These are phyloP conservation scores for Hanseniaspora meyeri DNA, from an alignment of 805 yeast genomes.

Conservation along the genomic window DNA sequence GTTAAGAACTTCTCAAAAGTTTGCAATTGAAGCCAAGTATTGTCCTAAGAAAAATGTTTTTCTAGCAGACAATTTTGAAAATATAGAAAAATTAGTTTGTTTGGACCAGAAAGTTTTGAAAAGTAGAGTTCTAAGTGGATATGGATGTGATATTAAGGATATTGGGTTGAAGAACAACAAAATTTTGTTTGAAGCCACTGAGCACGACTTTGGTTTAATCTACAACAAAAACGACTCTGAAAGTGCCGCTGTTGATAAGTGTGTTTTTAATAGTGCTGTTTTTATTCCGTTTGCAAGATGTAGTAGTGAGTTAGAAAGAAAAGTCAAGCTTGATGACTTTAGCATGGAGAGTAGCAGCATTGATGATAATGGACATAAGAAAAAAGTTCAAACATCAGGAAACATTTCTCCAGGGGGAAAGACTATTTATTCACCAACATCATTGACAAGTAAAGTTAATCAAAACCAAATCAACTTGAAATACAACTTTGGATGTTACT, in stretches of 20 bases:
- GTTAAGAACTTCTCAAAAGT: constrained; percentile 38
- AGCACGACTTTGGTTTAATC: constrained; percentile 1
- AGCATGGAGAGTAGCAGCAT: not conserved
- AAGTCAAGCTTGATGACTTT: not conserved
- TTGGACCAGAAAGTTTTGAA: constrained; percentile 31
- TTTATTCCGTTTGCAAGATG: constrained; percentile 3
- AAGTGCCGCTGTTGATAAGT: not conserved
- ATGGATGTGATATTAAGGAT: constrained; percentile 21
- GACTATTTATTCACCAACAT: not conserved
- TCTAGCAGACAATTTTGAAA: constrained; percentile 34
- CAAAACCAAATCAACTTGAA: not conserved
- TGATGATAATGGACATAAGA: not conserved
- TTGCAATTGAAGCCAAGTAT: constrained; percentile 30
- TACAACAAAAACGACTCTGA: not conserved
- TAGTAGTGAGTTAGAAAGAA: not conserved
- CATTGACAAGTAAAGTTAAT: not conserved
- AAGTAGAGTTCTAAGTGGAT: constrained; percentile 37
- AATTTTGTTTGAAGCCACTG: not conserved
- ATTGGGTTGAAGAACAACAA: not conserved
- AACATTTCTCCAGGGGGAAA: not conserved
- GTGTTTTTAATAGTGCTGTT: not conserved
- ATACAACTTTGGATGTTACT: constrained; percentile 1
- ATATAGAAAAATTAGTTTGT: constrained; percentile 29
- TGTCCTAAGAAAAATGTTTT: constrained; percentile 37
- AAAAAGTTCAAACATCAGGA: not conserved